Evolutionary conservation across 371 early-diverging fungal species (phyloP).

Genomic region (Synchytrium microbalum): DNA sequence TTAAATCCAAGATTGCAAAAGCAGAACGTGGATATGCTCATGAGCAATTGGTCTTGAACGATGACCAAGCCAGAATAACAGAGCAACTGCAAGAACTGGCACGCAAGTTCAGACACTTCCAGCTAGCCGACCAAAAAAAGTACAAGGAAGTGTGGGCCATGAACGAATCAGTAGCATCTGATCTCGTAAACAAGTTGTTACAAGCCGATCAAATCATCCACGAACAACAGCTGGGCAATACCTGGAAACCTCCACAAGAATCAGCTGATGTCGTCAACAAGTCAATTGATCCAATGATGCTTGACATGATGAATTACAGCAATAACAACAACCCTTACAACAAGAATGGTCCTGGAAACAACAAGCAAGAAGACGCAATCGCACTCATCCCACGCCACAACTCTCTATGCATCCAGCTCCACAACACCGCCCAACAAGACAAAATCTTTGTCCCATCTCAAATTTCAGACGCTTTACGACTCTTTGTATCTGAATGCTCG

Average conservation of each 20-base stretch:
- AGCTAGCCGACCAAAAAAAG: slow-evolving; percentile 32
- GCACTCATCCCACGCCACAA: background rate
- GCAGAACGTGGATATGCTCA: slow-evolving; percentile 38
- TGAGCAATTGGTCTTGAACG: slow-evolving; percentile 36
- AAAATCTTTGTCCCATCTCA: no score
- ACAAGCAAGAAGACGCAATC: background rate
- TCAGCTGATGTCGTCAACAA: slow-evolving; percentile 30
- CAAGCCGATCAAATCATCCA: slow-evolving; percentile 45
- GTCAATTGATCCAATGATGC: slow-evolving; percentile 21
- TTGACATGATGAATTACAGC: slow-evolving; percentile 12
- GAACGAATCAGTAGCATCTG: slow-evolving; percentile 40
- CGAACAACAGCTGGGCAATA: slow-evolving; percentile 43
- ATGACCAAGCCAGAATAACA: slow-evolving; percentile 43
- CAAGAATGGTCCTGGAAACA: background rate
- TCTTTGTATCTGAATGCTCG: background rate
- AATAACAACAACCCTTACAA: slow-evolving; percentile 4
- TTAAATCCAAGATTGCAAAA: slow-evolving; percentile 37
- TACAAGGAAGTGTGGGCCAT: slow-evolving; percentile 42
- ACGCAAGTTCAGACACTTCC: slow-evolving; percentile 46
- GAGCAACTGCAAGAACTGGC: slow-evolving; percentile 45
- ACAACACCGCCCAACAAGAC: background rate
- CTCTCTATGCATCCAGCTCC: background rate
- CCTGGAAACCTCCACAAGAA: slow-evolving; percentile 27
- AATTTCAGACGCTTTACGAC: background rate
- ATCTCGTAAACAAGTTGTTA: slow-evolving; percentile 39